These are phyloP conservation scores for Solanum sejunctum DNA, from an alignment of 257 asterid genomes.

Conservation along the genomic window DNA sequence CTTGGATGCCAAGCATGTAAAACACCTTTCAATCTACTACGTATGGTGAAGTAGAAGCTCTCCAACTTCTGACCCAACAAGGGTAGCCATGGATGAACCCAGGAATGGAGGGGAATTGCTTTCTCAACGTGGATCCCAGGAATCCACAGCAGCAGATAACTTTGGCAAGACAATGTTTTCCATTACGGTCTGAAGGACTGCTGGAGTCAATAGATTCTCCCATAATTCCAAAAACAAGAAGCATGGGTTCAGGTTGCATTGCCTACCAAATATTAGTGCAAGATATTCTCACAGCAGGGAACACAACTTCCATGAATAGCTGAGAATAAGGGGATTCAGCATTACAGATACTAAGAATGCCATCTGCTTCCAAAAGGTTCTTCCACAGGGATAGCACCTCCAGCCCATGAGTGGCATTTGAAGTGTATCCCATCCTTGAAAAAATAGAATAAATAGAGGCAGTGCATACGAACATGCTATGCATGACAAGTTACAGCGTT, in stretches of 20 bases:
- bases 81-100: slow-evolving; percentile 77
- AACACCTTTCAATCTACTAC: slow-evolving; percentile 37
- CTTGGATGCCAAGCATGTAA: slow-evolving; percentile 73
- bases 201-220: slow-evolving; percentile 47
- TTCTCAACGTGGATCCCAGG: slow-evolving; percentile 67
- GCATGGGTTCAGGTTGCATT: slow-evolving; percentile 58
- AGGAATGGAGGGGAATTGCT: slow-evolving; percentile 44
- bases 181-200: slow-evolving; percentile 36
- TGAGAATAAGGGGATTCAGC: slow-evolving; percentile 41
- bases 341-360: slow-evolving; percentile 12
- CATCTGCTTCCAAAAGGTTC: slow-evolving; percentile 37
- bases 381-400: slow-evolving; percentile 45
- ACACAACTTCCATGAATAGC: slow-evolving; percentile 61
- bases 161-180: slow-evolving; percentile 44
- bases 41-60: slow-evolving; percentile 41
- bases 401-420: slow-evolving; percentile 47
- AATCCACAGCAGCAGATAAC: slow-evolving; percentile 48
- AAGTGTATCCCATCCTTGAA: slow-evolving; percentile 76
- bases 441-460: slow-evolving; percentile 48
- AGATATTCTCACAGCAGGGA: slow-evolving; percentile 61
- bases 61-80: slow-evolving; percentile 45
- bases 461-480: slow-evolving; percentile 69
- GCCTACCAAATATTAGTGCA: slow-evolving; percentile 65
- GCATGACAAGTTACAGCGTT: slow-evolving; percentile 54
- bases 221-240: slow-evolving; percentile 48